Base-by-base conservation (phyloP, 768 basidiomycete genomes). In the Leccinum incarnatum region DNA sequence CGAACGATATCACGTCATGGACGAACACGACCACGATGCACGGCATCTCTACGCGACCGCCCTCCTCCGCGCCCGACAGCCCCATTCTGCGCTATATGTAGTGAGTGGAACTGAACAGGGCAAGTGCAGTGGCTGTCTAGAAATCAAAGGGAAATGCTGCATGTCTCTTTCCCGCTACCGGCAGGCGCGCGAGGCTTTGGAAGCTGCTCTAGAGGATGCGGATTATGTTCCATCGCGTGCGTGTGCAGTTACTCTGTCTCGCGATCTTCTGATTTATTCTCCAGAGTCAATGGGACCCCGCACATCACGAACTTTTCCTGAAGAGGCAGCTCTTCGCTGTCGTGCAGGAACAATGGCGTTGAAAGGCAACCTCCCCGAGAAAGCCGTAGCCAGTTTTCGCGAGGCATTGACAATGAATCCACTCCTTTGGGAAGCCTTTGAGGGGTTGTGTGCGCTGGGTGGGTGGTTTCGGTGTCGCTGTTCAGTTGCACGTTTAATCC, bases 361-460 rank as follows among this genome's bases (percentile, higher is more conserved):
- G 69, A 91, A 88, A 72, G 91, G 88, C 51, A 92, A 93, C 71
- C 80, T 90, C 58, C 82, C 81, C 3, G 86, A 88, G 55, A 82
- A 84, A 63, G 94, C 94, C n/a, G 77, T 80, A 25, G 67, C 75
- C 55, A 87, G 85, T 67, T 95, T 89, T 72, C 79, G 80, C 49
- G 82, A 86, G 58, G 89, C 93, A 27, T 78, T 97, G 60, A 71
- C 77, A 14, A 70, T 86, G 50, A 87, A 93, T 68, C 91, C 92
- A 32, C 82, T 91, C 70, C 74, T 95, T 55, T 96, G 93, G 93
- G 94, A 97, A 71, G 94, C 94, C 5, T 90, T 94, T 66, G 91
- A 94, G 68, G 93, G 91, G 0, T 72, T 97, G 34, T 96, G 94
- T 70, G 74, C 81, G 30, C 75, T 92, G 48, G 94, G 95, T 89